Base-by-base conservation (phyloP, 2,329 filamentous ascomycete species). In the Diaporthe australafricana region DNA sequence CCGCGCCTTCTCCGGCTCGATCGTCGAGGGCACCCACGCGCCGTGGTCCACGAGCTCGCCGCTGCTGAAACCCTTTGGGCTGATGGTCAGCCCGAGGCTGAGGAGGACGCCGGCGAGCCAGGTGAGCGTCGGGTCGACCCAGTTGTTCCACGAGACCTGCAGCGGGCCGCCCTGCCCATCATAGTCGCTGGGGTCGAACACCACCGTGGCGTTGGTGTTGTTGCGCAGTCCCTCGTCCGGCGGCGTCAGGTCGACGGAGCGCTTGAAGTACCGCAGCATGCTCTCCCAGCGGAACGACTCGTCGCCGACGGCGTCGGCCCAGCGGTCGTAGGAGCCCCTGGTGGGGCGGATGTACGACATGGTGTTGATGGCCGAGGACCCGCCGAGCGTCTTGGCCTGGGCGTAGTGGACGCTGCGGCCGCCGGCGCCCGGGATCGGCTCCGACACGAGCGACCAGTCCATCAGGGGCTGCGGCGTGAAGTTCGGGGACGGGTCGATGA, bases 401-500 rank as follows among this genome's bases (percentile, higher is more conserved):
- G 71, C 68, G 30, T 73, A 73, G 38, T 73, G 71, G 16, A 71
- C 30, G 17, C 48, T 42, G 20, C 71, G 52, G 32, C 42, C 42
- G 20, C 30, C 60, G 2, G 42, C 20, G 3, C 60, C 60, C 5
- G 53, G 45, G 16, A 71, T 71, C 14, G 71, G 71, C 30, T 67
- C 68, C 0, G 71, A 67, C 22, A 67, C 52, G 38, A 72, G 67
- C 11, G 68, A 68, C 71, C 71, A 72, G 68, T 72, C 71, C 40
- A 72, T 60, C 40, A 72, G 27, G 16, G 71, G 71, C 60, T 72
- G 71, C 22, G 56, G 65, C 4, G 70, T 72, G 56, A 72, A 70
- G 2, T 11, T 38, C 9, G 56, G 56, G 9, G 56, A 67, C 2
- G 45, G 62, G 62, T 67, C 62, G 22, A 67, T 67, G 45, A 67